phyloP scores from a whole-genome alignment of 1,139 yeast species.

The Zygoascus sp. region DNA sequence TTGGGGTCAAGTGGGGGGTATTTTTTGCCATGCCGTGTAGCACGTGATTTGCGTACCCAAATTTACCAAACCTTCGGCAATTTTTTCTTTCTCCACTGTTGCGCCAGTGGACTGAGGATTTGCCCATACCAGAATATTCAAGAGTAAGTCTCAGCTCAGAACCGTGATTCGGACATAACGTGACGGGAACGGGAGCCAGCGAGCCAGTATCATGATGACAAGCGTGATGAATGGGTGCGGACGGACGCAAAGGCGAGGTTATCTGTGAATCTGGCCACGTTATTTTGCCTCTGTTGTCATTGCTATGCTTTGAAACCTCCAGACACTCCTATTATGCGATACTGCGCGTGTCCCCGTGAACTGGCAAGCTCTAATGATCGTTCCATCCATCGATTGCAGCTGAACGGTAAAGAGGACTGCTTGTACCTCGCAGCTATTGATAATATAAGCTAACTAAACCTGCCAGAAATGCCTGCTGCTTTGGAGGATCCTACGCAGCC shows the following conservation, averaged over 20 bases:
- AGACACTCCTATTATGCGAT: too few species aligned
- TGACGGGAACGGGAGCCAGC: slow-evolving; percentile 3
- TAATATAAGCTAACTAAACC: neutral
- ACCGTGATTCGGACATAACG: slow-evolving; percentile 7
- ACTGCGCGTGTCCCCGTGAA: too few species aligned
- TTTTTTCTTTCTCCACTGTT: slow-evolving; percentile 3
- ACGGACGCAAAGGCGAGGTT: too few species aligned
- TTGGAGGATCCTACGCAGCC: slow-evolving; percentile 42
- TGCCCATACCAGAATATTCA: slow-evolving; percentile 13
- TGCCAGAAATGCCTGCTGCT: slow-evolving; percentile 37
- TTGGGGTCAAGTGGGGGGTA: too few species aligned
- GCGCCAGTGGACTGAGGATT: slow-evolving; percentile 11
- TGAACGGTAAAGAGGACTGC: too few species aligned
- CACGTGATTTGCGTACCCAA: slow-evolving; percentile 9
- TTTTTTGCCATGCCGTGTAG: neutral
- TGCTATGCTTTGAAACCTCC: too few species aligned
- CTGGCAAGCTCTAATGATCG: too few species aligned
- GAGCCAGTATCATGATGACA: neutral
- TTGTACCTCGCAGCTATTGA: too few species aligned
- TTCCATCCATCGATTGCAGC: too few species aligned
- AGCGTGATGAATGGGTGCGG: too few species aligned
- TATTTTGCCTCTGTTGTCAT: too few species aligned
- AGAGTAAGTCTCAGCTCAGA: slow-evolving; percentile 11
- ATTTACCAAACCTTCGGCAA: slow-evolving; percentile 7
- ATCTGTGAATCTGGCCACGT: too few species aligned